phyloP scores from a whole-genome alignment of 352 stramenopile species.

The Thalassiosira ordinaria region DNA sequence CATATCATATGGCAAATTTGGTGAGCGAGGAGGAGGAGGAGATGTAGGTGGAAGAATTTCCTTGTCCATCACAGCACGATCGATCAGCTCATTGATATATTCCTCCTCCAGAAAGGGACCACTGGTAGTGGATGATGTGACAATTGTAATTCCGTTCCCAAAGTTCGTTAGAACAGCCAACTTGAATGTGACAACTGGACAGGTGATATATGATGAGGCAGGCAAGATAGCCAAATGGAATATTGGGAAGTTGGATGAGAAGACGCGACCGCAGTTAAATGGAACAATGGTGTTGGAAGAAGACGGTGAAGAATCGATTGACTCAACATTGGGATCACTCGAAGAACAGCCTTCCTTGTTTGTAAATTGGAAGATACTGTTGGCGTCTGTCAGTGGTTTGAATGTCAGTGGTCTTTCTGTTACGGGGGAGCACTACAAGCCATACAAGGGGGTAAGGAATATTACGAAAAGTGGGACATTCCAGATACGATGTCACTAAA shows the following conservation, averaged over 20 bases:
- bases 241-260: conserved; percentile 91
- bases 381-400: conserved; percentile 94
- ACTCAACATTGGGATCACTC: conserved; percentile 19
- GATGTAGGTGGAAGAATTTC: conserved; percentile 42
- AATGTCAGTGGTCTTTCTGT: conserved; percentile 94
- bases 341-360: conserved; percentile 94
- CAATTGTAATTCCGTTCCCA: conserved; percentile 95
- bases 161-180: conserved; percentile 94
- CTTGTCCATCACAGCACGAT: conserved; percentile 66
- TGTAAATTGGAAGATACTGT: conserved; percentile 95
- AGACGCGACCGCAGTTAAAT: conserved; percentile 91
- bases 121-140: conserved; percentile 90
- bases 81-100: conserved; percentile 81
- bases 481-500: conserved; percentile 91
- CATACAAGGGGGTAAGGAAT: conserved; percentile 97
- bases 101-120: conserved; percentile 70
- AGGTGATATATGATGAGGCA: conserved; percentile 93
- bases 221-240: conserved; percentile 94
- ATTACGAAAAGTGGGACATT: conserved; percentile 95
- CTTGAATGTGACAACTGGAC: conserved; percentile 91
- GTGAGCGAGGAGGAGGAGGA: conserved; percentile 2
- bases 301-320: conserved; percentile 26
- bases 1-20: conserved; percentile 44
- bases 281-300: conserved; percentile 92
- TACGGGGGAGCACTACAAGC: conserved; percentile 96